Evolutionary conservation across 148 eudicot species (phyloP).

Genomic region (Arctostaphylos glauca): DNA sequence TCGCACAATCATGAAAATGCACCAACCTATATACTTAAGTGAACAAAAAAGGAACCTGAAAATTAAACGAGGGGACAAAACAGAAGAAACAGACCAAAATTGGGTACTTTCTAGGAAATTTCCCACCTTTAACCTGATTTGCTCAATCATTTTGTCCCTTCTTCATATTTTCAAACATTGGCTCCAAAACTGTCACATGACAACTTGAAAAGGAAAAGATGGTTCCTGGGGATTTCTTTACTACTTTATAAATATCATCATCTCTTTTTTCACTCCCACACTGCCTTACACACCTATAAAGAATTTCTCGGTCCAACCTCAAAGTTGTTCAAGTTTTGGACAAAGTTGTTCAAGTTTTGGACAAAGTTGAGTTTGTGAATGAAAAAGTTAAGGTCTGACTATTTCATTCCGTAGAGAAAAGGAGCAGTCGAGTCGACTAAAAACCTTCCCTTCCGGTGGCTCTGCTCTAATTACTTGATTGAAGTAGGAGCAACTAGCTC

Average conservation of each 20-base stretch:
- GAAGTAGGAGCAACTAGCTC: background rate
- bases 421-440: no score
- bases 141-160: background rate
- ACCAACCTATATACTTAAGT: conserved; percentile 10
- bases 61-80: background rate
- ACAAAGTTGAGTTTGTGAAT: no score
- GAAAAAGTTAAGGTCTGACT: no score
- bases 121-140: conserved; percentile 10
- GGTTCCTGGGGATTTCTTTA: background rate
- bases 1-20: background rate
- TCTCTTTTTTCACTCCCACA: background rate
- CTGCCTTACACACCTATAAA: no score
- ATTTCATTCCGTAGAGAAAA: no score
- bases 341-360: no score
- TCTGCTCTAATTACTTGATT: background rate
- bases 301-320: no score
- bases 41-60: conserved; percentile 25
- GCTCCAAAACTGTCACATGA: background rate
- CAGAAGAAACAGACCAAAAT: background rate
- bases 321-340: no score
- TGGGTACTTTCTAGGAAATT: conserved; percentile 20
- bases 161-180: background rate
- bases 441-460: no score
- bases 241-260: background rate
- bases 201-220: background rate